phyloP scores from a whole-genome alignment of 306 rosid genomes.

The Cicer cuneatum region DNA sequence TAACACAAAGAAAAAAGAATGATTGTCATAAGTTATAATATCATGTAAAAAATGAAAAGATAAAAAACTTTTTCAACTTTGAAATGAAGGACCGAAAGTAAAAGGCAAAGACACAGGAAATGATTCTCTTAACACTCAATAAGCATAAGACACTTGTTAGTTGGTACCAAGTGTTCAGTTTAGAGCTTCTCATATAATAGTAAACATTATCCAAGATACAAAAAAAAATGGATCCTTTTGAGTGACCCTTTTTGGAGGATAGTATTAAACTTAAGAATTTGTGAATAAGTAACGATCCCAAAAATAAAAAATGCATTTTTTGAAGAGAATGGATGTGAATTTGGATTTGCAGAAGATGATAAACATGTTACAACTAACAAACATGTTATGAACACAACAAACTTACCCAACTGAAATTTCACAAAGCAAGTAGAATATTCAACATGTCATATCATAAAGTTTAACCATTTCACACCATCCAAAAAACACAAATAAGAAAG shows the following conservation, averaged over 20 bases:
- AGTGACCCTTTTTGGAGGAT: neutral
- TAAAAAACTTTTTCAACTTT: too few species aligned
- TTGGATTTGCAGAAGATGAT: neutral
- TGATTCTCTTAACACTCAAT: slow-evolving; percentile 26
- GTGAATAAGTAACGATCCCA: neutral
- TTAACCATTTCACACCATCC: neutral
- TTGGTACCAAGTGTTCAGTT: too few species aligned
- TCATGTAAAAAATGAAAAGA: neutral
- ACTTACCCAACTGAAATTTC: slow-evolving; percentile 41
- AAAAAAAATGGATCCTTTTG: too few species aligned
- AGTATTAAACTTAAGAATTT: too few species aligned
- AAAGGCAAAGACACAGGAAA: slow-evolving; percentile 7
- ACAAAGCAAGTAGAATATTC: slow-evolving; percentile 7
- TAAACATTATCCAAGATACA: too few species aligned
- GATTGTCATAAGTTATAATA: neutral
- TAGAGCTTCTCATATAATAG: too few species aligned
- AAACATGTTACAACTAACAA: slow-evolving; percentile 42
- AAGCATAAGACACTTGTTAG: neutral
- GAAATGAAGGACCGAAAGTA: neutral
- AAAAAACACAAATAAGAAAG: neutral
- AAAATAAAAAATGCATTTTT: slow-evolving; percentile 26
- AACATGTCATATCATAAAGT: slow-evolving; percentile 8
- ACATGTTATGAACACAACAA: slow-evolving; percentile 55
- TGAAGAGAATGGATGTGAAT: slow-evolving; percentile 30
- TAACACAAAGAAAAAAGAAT: slow-evolving; percentile 12